phyloP scores from a whole-genome alignment of 2,329 filamentous ascomycete species.

The Aspergillus spinulosporus region DNA sequence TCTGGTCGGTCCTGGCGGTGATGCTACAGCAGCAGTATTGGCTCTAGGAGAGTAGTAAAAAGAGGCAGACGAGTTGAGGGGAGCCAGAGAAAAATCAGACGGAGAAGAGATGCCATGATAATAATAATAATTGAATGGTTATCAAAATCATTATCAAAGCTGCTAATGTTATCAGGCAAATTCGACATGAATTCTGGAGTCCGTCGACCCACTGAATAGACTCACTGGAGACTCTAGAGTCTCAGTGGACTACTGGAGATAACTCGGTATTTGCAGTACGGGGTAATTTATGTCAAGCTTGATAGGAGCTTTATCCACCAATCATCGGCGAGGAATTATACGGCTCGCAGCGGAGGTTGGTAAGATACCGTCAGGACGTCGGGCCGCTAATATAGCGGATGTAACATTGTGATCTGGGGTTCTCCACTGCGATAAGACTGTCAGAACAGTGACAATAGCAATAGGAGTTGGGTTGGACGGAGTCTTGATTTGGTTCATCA shows the following conservation, averaged over 20 bases:
- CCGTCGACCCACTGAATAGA: slow-evolving; percentile 3
- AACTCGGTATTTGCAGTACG: not conserved
- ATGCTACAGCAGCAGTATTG: not conserved
- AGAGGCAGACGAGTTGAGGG: too few relatives aligned
- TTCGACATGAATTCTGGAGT: not conserved
- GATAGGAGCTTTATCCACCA: slow-evolving; percentile 8
- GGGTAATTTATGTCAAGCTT: not conserved
- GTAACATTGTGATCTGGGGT: slow-evolving; percentile 14
- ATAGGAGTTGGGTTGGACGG: not conserved
- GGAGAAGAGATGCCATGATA: too few relatives aligned
- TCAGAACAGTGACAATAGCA: not conserved
- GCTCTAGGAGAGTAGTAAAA: too few relatives aligned
- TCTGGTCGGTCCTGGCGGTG: not conserved
- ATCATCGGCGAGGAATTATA: not conserved
- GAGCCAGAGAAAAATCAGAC: too few relatives aligned
- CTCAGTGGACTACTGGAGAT: not conserved
- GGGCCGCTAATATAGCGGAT: slow-evolving; percentile 5
- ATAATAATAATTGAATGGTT: too few relatives aligned
- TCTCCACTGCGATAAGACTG: slow-evolving; percentile 9
- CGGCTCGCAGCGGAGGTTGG: slow-evolving; percentile 5
- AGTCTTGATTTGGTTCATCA: too few relatives aligned
- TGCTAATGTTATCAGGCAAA: not conserved
- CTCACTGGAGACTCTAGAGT: too few relatives aligned
- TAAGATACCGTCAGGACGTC: slow-evolving; percentile 2
- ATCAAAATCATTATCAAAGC: too few relatives aligned